Percentiles rank a stretch among this genome's conserved stretches.
These are phyloP conservation scores for Apophysomyces ossiformis DNA, from an alignment of 371 early-diverging fungal species.

Conservation along the genomic window DNA sequence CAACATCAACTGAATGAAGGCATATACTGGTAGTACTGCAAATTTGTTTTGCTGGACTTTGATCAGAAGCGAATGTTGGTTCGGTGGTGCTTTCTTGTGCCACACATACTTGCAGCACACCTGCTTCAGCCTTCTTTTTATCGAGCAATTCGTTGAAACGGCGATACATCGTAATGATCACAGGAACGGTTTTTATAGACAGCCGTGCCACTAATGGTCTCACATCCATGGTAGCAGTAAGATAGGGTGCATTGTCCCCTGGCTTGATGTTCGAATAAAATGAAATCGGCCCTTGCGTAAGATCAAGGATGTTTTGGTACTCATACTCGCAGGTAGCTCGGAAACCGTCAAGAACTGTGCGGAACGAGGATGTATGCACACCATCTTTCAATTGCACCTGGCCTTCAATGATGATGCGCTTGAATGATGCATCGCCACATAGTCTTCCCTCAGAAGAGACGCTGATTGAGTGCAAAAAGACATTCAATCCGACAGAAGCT, in stretches of 20 bases:
- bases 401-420: constrained; percentile 31
- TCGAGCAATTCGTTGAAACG: constrained; percentile 59
- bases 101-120: constrained; percentile 14
- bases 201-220: constrained; percentile 40
- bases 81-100: neutral
- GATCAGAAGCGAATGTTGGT: neutral
- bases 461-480: constrained; percentile 50
- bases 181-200: constrained; percentile 69
- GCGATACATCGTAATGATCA: constrained; percentile 59
- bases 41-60: constrained; percentile 9
- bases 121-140: constrained; percentile 59
- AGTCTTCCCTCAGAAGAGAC: constrained; percentile 62
- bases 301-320: constrained; percentile 68
- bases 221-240: constrained; percentile 24
- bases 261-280: constrained; percentile 28
- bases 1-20: constrained; percentile 45
- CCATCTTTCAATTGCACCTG: constrained; percentile 15
- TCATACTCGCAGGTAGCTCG: constrained; percentile 68
- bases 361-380: constrained; percentile 18
- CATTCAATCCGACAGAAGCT: constrained; percentile 41
- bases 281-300: constrained; percentile 44
- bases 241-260: constrained; percentile 20
- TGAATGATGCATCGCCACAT: constrained; percentile 53
- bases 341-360: constrained; percentile 34
- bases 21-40: constrained; percentile 27